Base-by-base conservation (phyloP, 768 basidiomycete species). In the Dendrothele bispora region DNA sequence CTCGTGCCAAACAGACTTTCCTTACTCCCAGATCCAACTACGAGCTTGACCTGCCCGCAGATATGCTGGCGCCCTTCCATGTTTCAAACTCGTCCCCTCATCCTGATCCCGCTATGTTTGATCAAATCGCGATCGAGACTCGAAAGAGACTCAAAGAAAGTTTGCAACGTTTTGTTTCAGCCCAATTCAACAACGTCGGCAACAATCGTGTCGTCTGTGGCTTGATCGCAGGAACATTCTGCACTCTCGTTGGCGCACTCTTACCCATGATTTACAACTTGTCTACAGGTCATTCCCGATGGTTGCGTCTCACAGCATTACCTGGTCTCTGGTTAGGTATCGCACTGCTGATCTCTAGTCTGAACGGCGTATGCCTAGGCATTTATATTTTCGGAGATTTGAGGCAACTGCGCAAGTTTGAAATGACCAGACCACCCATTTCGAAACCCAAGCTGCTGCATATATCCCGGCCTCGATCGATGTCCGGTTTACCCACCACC, bases 311-410 rank as follows among this genome's bases (percentile, higher is more conserved):
- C 20, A 50, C 69, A 2, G 82, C 86, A 0, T 61, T 88, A 1
- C 86, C 86, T 0, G 86, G 85, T 1, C 58, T 88, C 41, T 90
- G 84, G 84, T 57, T 88, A 7, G 88, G 88, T 17, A 57, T 88
- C 17, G 78, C 79, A 2, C 64, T 87, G 14, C 55, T 87, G 14
- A 50, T 88, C 4, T 74, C 82, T 3, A 83, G 84, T 41, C 54
- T 88, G 28, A 77, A 88, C 51, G 88, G 88, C 4, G 80, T 90
- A 10, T 91, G 88, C 60, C 60, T 90, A 46, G 87, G 86, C 59
- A 79, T 91, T 5, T 91, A 89, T 59, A 59, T 90, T 25, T 88
- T 90, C 56, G 88, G 88, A 7, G 88, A 91, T 63, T 70, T 90
- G 17, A 73, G 88, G 7, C 88, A 91, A 57, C 73, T 91, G 17